Percentiles rank a stretch among this genome's conserved stretches.
These are phyloP conservation scores for Hypoxylon fragiforme DNA, from an alignment of 495 filamentous ascomycete species.

Conservation along the genomic window DNA sequence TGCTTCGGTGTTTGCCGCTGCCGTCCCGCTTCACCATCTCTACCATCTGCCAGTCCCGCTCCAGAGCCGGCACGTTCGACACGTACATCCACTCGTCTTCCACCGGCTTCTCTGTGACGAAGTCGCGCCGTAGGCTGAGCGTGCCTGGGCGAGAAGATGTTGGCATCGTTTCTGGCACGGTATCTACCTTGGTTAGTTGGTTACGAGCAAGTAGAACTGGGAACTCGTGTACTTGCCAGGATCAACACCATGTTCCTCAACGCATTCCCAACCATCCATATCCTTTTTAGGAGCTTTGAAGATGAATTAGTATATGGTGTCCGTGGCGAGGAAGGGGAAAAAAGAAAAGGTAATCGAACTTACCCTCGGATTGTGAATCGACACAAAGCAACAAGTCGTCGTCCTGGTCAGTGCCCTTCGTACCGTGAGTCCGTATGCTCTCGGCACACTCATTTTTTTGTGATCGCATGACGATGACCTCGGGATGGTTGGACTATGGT, in stretches of 20 bases:
- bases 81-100: slow-evolving; percentile 12
- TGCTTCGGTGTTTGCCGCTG: no score
- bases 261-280: slow-evolving; percentile 2
- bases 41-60: neutral
- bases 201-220: neutral
- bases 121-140: neutral
- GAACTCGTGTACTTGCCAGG: neutral
- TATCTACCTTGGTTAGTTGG: no score
- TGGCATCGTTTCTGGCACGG: no score
- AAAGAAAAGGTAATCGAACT: neutral
- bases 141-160: neutral
- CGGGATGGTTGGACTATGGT: neutral
- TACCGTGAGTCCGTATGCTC: neutral
- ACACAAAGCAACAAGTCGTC: no score
- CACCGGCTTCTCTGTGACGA: slow-evolving; percentile 1
- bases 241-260: neutral
- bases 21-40: neutral
- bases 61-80: neutral
- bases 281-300: neutral
- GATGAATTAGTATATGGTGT: neutral
- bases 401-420: neutral
- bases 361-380: no score
- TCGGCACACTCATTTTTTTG: neutral
- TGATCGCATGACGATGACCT: neutral
- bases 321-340: neutral